Base-by-base conservation (phyloP, 2,329 filamentous ascomycete species). In the Dactylonectria macrodidyma region DNA sequence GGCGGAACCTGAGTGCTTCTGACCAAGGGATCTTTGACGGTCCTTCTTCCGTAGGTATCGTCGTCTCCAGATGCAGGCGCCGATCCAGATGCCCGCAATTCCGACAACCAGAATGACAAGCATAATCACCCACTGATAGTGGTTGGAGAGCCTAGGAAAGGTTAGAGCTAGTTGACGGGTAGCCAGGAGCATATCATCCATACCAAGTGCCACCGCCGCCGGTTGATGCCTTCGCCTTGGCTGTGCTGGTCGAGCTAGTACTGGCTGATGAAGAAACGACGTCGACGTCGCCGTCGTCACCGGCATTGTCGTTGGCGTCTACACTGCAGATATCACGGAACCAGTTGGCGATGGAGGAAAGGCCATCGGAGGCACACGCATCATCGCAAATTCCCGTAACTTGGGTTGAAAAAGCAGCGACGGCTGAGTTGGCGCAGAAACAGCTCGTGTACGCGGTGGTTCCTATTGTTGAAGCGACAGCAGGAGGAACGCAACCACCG, bases 91-190 rank as follows among this genome's bases (percentile, higher is more conserved):
- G 65, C 85, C 84, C 14, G 86, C 82, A 68, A 97, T 92, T 60
- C 85, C 91, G 67, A 95, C 84, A 50, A 91, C 86, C 33, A 97
- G 86, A 69, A 95, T 84, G 71, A 94, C 90, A 60, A 96, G 85
- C 87, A 96, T 94, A 69, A 95, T 86, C 52, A 97, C 89, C 93
- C 93, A 97, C 83, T 90, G 87, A 84, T 89, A 94, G 80, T 95
- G 93, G 33, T 84, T 86, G 8, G 87, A 85, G 57, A 93, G 82
- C 92, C 92, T 94, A 68, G 6, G 24, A 12, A 12, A 33, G 10
- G 50, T 71, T 50, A 75, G 67, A 5, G 16, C 12, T 19, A 30
- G 33, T 41, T 14, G n/a, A 16, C n/a, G 2, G n/a, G 10, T 14
- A 11, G 19, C 10, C 9, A 5, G 14, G 44, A 48, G 46, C 46